Conservation (phyloP, 148 eudicot species). For the Nepenthes gracilis region DNA sequence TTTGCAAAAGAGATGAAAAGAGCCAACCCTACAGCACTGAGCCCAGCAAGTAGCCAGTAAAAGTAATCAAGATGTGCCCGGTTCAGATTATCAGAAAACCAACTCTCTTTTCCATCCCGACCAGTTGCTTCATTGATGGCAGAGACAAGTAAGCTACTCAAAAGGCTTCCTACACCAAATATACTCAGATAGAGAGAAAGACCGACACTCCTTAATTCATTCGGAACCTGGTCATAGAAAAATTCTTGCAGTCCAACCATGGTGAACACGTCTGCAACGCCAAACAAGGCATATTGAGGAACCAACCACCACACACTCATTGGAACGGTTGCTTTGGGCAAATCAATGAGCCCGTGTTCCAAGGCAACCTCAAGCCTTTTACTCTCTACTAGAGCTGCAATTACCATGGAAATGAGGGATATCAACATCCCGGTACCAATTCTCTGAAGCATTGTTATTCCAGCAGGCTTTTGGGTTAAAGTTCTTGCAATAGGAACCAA, state of each 20-base stretch:
- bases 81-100: constrained; percentile 56
- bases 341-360: constrained; percentile 33
- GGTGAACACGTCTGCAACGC: constrained; percentile 45
- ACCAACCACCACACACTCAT: constrained; percentile 66
- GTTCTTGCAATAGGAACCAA: constrained; percentile 45
- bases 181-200: constrained; percentile 48
- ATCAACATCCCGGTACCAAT: constrained; percentile 42
- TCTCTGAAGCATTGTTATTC: constrained; percentile 60
- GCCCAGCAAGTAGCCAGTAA: constrained; percentile 42
- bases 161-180: constrained; percentile 47
- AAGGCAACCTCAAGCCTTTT: constrained; percentile 41
- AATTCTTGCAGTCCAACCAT: constrained; percentile 66
- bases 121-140: constrained; percentile 31
- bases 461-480: constrained; percentile 38
- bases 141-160: constrained; percentile 61
- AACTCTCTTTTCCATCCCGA: constrained; percentile 24
- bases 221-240: constrained; percentile 64
- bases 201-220: constrained; percentile 48
- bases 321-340: constrained; percentile 33
- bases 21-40: constrained; percentile 23
- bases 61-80: constrained; percentile 62
- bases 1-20: constrained; percentile 24
- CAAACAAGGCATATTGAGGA: constrained; percentile 51
- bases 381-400: constrained; percentile 51
- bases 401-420: constrained; percentile 31